Evolutionary conservation across 1,284 basidiomycete genomes (phyloP).

Genomic region (Amylostereum chailletii): DNA sequence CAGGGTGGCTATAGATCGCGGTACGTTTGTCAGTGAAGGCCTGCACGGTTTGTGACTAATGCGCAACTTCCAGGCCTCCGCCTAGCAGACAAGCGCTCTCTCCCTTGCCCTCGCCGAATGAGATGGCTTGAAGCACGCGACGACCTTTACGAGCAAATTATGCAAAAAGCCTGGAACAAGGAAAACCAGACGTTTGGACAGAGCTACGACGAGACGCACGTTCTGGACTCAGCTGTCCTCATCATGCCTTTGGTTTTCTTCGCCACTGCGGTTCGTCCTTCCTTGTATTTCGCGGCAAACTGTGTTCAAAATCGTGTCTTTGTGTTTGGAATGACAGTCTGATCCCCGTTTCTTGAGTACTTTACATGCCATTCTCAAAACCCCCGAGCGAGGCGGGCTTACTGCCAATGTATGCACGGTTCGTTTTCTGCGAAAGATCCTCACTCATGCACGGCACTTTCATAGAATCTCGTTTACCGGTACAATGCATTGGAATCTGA

Average conservation of each 20-base stretch:
- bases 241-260: conserved; percentile 89
- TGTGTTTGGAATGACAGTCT: conserved; percentile 34
- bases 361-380: conserved; percentile 70
- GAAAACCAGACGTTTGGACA: conserved; percentile 64
- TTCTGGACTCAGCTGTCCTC: conserved; percentile 67
- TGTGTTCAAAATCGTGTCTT: conserved; percentile 2
- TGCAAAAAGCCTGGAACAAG: conserved; percentile 73
- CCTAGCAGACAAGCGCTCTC: conserved; percentile 81
- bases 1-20: conserved; percentile 89
- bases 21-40: conserved; percentile 22
- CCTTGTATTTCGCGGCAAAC: background rate
- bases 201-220: conserved; percentile 66
- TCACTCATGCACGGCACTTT: background rate
- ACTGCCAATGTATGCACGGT: conserved; percentile 63
- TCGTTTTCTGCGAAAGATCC: background rate
- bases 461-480: conserved; percentile 63
- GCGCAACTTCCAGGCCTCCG: conserved; percentile 50
- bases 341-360: conserved; percentile 85
- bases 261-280: conserved; percentile 51
- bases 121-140: conserved; percentile 76
- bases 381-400: conserved; percentile 81
- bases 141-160: conserved; percentile 76
- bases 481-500: conserved; percentile 77
- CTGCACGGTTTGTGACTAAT: background rate
- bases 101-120: conserved; percentile 63